Conservation (phyloP, 768 basidiomycete genomes). For the Boletus rubropictus region DNA sequence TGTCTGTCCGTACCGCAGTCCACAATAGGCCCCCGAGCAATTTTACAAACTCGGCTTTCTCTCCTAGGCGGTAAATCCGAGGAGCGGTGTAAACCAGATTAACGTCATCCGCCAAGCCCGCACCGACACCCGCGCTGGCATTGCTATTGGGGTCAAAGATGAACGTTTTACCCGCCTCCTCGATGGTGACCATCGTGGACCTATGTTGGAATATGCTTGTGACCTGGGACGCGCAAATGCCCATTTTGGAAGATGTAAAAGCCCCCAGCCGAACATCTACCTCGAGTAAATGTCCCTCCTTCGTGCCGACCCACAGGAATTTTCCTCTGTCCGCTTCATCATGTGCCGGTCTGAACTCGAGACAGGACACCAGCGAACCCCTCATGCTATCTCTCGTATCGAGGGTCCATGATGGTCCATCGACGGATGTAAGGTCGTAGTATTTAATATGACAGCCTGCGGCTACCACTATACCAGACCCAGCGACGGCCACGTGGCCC, state of each 20-base stretch:
- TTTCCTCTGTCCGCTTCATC: slow-evolving; percentile 48
- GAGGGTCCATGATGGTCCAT: slow-evolving; percentile 42
- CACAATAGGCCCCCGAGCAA: slow-evolving; percentile 74
- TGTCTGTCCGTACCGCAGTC: slow-evolving; percentile 62
- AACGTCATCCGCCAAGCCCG: slow-evolving; percentile 36
- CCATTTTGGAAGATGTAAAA: slow-evolving; percentile 52
- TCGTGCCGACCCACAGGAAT: slow-evolving; percentile 82
- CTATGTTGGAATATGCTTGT: slow-evolving; percentile 70
- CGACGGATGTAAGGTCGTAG: slow-evolving; percentile 50
- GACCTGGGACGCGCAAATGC: slow-evolving; percentile 62
- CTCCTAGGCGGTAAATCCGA: slow-evolving; percentile 61
- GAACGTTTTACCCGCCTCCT: slow-evolving; percentile 79
- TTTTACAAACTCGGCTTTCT: slow-evolving; percentile 77
- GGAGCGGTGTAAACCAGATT: slow-evolving; percentile 45
- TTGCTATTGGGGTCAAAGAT: slow-evolving; percentile 53
- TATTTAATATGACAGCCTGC: slow-evolving; percentile 54
- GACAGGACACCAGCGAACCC: slow-evolving; percentile 64
- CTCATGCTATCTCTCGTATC: slow-evolving; percentile 64
- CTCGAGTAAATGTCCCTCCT: slow-evolving; percentile 84
- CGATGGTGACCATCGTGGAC: slow-evolving; percentile 69
- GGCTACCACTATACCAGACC: slow-evolving; percentile 53
- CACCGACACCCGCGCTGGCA: slow-evolving; percentile 8
- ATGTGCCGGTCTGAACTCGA: slow-evolving; percentile 65
- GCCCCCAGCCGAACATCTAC: slow-evolving; percentile 62
- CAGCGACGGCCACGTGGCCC: slow-evolving; percentile 52